These are phyloP conservation scores for Russula sp. DNA, from an alignment of 768 basidiomycete genomes.

Conservation along the genomic window DNA sequence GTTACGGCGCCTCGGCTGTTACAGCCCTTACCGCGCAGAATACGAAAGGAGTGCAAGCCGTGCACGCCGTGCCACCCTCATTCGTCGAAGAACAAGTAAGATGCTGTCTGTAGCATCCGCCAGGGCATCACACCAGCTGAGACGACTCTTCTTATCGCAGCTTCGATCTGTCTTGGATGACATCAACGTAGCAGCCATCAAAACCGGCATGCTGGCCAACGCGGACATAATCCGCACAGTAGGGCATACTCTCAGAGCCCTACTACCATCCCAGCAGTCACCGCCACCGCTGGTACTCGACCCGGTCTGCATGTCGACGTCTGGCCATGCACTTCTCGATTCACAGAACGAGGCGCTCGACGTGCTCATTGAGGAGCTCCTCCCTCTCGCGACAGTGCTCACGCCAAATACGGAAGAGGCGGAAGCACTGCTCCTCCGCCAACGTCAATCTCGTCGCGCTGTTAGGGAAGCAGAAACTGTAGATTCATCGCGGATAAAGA, in stretches of 20 bases:
- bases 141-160: conserved; percentile 39
- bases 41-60: conserved; percentile 74
- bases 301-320: conserved; percentile 90
- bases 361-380: conserved; percentile 55
- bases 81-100: conserved; percentile 75
- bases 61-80: conserved; percentile 62
- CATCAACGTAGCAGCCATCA: conserved; percentile 67
- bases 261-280: conserved; percentile 24
- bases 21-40: conserved; percentile 92
- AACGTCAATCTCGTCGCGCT: not conserved
- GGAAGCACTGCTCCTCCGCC: conserved; percentile 54
- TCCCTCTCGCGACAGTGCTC: conserved; percentile 68
- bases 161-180: conserved; percentile 70
- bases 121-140: too few species aligned
- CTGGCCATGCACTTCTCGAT: conserved; percentile 72
- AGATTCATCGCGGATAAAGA: conserved; percentile 29
- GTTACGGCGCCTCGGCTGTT: conserved; percentile 77
- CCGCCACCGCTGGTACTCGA: conserved; percentile 73
- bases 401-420: conserved; percentile 88
- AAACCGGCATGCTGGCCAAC: conserved; percentile 87
- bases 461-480: not conserved
- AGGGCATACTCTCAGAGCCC: conserved; percentile 47
- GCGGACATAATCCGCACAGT: conserved; percentile 52
- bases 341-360: conserved; percentile 57
- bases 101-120: conserved; percentile 14